Conservation (phyloP, 345 rosid species). For the Euphorbia pulcherrima region DNA sequence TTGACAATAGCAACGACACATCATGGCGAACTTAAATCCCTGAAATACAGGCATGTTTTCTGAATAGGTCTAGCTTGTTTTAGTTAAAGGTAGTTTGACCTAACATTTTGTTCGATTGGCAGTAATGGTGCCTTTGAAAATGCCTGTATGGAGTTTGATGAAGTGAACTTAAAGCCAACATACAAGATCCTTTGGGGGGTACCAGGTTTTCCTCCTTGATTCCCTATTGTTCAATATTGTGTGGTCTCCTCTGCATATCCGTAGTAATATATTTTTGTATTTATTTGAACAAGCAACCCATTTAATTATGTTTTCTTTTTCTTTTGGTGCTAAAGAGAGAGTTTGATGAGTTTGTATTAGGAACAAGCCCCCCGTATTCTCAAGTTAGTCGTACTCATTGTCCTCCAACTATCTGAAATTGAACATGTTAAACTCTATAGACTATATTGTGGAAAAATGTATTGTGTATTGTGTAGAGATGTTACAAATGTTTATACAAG, state of each 20-base stretch:
- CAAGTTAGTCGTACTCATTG: no score
- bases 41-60: constrained; percentile 72
- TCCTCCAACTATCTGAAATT: no score
- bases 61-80: background rate
- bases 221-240: background rate
- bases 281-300: background rate
- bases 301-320: background rate
- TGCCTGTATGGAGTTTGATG: constrained; percentile 98
- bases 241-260: background rate
- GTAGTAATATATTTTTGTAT: background rate
- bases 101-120: constrained; percentile 18
- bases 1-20: constrained; percentile 93
- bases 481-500: no score
- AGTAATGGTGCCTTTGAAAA: constrained; percentile 79
- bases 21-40: constrained; percentile 85
- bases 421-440: no score
- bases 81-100: constrained; percentile 5
- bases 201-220: constrained; percentile 59
- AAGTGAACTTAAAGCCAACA: constrained; percentile 79
- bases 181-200: constrained; percentile 94
- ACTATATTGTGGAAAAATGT: no score
- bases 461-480: no score
- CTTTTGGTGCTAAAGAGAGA: background rate
- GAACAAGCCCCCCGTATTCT: background rate
- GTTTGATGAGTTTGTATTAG: background rate